These are phyloP conservation scores for Groenewaldozyma tartarivorans DNA, from an alignment of 805 yeast genomes.

Conservation along the genomic window DNA sequence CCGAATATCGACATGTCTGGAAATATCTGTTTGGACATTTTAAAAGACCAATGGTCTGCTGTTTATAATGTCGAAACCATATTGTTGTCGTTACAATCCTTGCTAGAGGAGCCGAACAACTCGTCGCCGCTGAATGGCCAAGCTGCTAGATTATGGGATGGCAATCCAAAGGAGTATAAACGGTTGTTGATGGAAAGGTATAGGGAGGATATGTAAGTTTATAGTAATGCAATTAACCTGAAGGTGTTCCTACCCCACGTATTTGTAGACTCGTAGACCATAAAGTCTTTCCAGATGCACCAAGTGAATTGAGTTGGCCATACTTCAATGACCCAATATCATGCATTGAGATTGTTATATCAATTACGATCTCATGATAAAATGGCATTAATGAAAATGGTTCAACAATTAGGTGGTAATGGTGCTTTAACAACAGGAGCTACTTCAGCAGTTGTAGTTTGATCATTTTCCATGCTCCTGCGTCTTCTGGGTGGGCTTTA, in stretches of 20 bases:
- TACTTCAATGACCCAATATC: slow-evolving; percentile 89
- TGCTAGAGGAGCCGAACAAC: slow-evolving; percentile 57
- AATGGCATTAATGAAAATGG: slow-evolving; percentile 86
- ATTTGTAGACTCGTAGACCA: too few species aligned
- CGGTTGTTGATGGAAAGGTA: slow-evolving; percentile 30
- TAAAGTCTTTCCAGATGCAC: too few species aligned
- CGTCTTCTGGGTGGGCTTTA: too few species aligned
- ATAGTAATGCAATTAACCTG: too few species aligned
- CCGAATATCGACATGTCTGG: slow-evolving; percentile 59
- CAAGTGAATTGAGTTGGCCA: too few species aligned
- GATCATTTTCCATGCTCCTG: slow-evolving; percentile 1
- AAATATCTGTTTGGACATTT: slow-evolving; percentile 54
- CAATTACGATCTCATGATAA: slow-evolving; percentile 83
- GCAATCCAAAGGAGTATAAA: slow-evolving; percentile 34
- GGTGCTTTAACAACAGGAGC: too few species aligned
- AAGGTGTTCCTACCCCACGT: too few species aligned
- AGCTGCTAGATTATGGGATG: slow-evolving; percentile 48
- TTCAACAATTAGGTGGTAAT: slow-evolving; percentile 55
- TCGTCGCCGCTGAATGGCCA: slow-evolving; percentile 45
- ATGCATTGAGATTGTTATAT: slow-evolving; percentile 85
- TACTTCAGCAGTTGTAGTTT: neutral
- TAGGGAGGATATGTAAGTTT: slow-evolving; percentile 25
- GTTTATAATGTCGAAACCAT: slow-evolving; percentile 54
- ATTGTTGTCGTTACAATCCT: slow-evolving; percentile 46
- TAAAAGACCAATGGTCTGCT: slow-evolving; percentile 59